Percentiles rank a stretch among this genome's conserved stretches.
These are phyloP conservation scores for Hemisphaericaspora subhashii DNA, from an alignment of 1,139 yeast species.

Conservation along the genomic window DNA sequence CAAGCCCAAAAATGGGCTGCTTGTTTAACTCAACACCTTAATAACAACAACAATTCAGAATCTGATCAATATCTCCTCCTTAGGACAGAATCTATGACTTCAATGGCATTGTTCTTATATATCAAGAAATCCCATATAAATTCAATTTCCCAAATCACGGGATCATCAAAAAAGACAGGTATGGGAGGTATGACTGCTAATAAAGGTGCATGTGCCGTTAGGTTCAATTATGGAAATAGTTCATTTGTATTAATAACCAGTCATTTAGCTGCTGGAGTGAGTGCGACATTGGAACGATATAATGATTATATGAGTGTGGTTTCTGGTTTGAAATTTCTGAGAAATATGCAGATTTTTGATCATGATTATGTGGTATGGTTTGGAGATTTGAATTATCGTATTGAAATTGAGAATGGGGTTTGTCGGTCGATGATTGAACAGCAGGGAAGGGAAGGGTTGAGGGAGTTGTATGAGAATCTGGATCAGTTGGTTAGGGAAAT, in stretches of 20 bases:
- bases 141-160: constrained; percentile 75
- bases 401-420: constrained; percentile 64
- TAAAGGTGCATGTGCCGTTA: constrained; percentile 88
- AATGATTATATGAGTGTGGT: constrained; percentile 83
- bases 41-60: constrained; percentile 28
- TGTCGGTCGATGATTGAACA: constrained; percentile 58
- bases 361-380: constrained; percentile 86
- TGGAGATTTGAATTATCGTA: constrained; percentile 91
- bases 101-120: constrained; percentile 42
- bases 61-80: constrained; percentile 40
- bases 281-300: constrained; percentile 81
- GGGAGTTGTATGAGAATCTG: constrained; percentile 55
- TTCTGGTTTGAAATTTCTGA: constrained; percentile 73
- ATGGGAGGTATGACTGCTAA: constrained; percentile 91
- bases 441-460: constrained; percentile 51
- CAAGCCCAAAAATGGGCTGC: constrained; percentile 66
- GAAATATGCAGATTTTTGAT: constrained; percentile 68
- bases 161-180: constrained; percentile 83
- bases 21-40: constrained; percentile 56
- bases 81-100: constrained; percentile 46
- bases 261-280: constrained; percentile 91
- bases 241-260: constrained; percentile 83
- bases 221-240: constrained; percentile 75
- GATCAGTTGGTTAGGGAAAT: constrained; percentile 83
- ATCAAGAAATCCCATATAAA: constrained; percentile 50